Evolutionary conservation across 805 yeast genomes (phyloP).

Genomic region (Geotrichum ghanense): DNA sequence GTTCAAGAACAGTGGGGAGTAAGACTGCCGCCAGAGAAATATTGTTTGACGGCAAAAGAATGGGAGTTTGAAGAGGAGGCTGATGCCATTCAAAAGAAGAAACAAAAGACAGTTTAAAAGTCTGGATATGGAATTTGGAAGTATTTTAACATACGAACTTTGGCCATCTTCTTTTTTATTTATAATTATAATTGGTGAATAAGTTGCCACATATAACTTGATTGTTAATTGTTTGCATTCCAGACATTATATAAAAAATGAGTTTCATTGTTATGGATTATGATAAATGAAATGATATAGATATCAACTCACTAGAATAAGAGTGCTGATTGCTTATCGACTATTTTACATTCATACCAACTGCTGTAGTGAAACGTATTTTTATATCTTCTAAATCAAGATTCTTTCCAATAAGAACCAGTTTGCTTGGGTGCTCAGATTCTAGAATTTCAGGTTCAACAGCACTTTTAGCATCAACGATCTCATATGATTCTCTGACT

Average conservation of each 20-base stretch:
- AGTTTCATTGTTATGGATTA: too few relatives aligned
- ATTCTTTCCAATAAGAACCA: slow-evolving; percentile 69
- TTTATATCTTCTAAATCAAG: slow-evolving; percentile 25
- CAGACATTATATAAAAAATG: too few relatives aligned
- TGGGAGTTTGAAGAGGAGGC: slow-evolving; percentile 53
- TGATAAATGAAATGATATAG: too few relatives aligned
- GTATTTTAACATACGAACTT: too few relatives aligned
- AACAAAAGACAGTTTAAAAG: background rate
- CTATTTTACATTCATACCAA: too few relatives aligned
- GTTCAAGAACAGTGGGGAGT: slow-evolving; percentile 88
- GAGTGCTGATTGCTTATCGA: too few relatives aligned
- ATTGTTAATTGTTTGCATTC: too few relatives aligned
- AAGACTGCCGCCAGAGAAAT: slow-evolving; percentile 94
- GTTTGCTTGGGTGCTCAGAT: slow-evolving; percentile 34
- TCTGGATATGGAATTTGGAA: too few relatives aligned
- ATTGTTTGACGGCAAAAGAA: slow-evolving; percentile 76
- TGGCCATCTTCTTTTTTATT: too few relatives aligned
- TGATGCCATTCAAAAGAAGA: slow-evolving; percentile 14
- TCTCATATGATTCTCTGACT: slow-evolving; percentile 83
- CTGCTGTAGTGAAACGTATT: background rate
- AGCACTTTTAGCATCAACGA: background rate
- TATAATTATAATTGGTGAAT: too few relatives aligned
- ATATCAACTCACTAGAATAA: too few relatives aligned
- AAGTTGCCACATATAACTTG: too few relatives aligned
- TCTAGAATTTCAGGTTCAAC: slow-evolving; percentile 34